Evolutionary conservation across 371 early-diverging fungal genomes (phyloP).

Genomic region (Mucor saturninus): DNA sequence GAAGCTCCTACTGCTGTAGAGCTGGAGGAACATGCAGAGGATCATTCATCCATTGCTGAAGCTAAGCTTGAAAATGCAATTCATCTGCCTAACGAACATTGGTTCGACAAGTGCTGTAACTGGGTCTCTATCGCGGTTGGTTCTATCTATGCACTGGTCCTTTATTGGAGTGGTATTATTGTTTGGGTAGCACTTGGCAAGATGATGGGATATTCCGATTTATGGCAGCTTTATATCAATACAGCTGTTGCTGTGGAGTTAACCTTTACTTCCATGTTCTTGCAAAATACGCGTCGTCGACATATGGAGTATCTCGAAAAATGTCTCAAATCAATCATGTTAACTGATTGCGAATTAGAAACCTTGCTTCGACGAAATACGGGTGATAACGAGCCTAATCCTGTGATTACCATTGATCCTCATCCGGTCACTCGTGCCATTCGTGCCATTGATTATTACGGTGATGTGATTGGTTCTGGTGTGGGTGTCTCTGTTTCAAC

Average conservation of each 20-base stretch:
- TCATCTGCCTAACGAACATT: slow-evolving; percentile 17
- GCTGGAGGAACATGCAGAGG: neutral
- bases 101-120: slow-evolving; percentile 21
- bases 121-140: slow-evolving; percentile 23
- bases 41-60: neutral
- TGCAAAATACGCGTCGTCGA: slow-evolving; percentile 34
- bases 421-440: slow-evolving; percentile 8
- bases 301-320: slow-evolving; percentile 28
- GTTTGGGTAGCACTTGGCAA: slow-evolving; percentile 29
- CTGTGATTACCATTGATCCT: slow-evolving; percentile 15
- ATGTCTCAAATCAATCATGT: slow-evolving; percentile 14
- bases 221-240: slow-evolving; percentile 34
- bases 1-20: neutral
- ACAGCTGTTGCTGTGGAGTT: slow-evolving; percentile 32
- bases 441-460: slow-evolving; percentile 32
- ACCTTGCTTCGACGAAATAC: slow-evolving; percentile 9
- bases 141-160: slow-evolving; percentile 9
- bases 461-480: slow-evolving; percentile 32
- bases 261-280: slow-evolving; percentile 29
- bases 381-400: slow-evolving; percentile 23
- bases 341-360: slow-evolving; percentile 18
- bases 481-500: slow-evolving; percentile 14
- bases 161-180: slow-evolving; percentile 24
- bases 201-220: slow-evolving; percentile 17
- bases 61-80: neutral